Percentiles rank a stretch among this genome's conserved stretches.
phyloP scores from a whole-genome alignment of 495 filamentous ascomycete genomes.

The Aspergillus heteromorphus region DNA sequence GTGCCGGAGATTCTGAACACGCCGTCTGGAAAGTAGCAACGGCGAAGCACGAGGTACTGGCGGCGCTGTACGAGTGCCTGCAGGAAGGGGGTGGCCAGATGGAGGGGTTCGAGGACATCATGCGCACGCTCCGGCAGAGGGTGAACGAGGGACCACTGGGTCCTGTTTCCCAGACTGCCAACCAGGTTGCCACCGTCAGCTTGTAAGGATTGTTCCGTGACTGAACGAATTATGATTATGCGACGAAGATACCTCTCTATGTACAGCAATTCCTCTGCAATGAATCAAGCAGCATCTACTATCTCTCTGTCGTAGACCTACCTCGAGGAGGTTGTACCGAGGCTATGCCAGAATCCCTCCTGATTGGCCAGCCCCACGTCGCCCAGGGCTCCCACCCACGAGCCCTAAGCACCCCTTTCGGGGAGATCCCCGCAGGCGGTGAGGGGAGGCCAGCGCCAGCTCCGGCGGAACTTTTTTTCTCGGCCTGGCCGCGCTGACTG shows the following conservation, averaged over 20 bases:
- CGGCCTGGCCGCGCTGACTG: background rate
- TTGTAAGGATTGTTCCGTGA: conserved; percentile 21
- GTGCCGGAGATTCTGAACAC: conserved; percentile 52
- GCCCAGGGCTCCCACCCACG: background rate
- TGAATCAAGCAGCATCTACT: background rate
- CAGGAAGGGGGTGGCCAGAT: conserved; percentile 24
- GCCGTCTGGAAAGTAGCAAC: conserved; percentile 55
- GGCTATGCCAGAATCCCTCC: background rate
- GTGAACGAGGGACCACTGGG: conserved; percentile 43
- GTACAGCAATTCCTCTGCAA: background rate
- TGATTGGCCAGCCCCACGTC: background rate
- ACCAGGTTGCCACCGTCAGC: conserved; percentile 33
- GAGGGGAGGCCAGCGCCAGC: background rate
- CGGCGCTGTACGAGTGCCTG: conserved; percentile 35
- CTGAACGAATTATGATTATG: background rate
- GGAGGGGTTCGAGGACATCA: conserved; percentile 39
- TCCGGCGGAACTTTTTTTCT: conserved; percentile 21
- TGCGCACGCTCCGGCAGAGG: conserved; percentile 37
- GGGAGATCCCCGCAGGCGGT: background rate
- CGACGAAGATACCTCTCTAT: background rate
- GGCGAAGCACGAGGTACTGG: conserved; percentile 54
- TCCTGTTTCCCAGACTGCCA: conserved; percentile 24
- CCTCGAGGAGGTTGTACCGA: background rate
- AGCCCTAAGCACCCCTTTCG: background rate
- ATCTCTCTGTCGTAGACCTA: no score